These are phyloP conservation scores for Bothriochloa decipiens DNA, from an alignment of 176 grass and related monocot genomes.

Conservation along the genomic window DNA sequence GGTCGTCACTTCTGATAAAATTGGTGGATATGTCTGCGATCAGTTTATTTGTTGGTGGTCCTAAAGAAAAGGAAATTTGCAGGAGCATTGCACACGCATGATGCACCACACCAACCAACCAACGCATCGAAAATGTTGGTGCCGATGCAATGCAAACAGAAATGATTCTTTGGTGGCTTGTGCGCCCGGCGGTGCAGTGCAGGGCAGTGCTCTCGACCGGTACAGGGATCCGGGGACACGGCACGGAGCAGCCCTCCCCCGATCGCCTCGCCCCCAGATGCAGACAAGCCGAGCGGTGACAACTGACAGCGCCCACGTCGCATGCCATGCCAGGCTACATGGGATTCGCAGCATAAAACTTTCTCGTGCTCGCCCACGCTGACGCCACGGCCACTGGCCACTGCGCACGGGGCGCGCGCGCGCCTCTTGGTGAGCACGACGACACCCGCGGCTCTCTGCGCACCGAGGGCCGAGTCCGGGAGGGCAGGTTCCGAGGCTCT, in stretches of 20 bases:
- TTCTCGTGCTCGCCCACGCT: background rate
- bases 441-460: too few relatives aligned
- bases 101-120: background rate
- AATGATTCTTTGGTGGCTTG: background rate
- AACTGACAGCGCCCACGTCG: background rate
- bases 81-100: too few relatives aligned
- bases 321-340: background rate
- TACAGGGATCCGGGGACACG: background rate
- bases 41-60: too few relatives aligned
- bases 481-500: background rate
- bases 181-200: background rate
- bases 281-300: background rate
- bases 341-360: background rate
- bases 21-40: too few relatives aligned
- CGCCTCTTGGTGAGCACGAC: too few relatives aligned
- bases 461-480: too few relatives aligned
- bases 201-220: background rate
- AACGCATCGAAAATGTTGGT: background rate
- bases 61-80: too few relatives aligned
- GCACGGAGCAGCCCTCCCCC: background rate
- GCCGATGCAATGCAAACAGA: background rate
- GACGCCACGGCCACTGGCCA: background rate
- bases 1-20: too few relatives aligned
- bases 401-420: background rate
- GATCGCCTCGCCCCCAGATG: conserved; percentile 13